Percentiles rank a stretch among this genome's conserved stretches.
Conservation (phyloP, 106 monocot genomes). For the Dactylorhiza incarnata region DNA sequence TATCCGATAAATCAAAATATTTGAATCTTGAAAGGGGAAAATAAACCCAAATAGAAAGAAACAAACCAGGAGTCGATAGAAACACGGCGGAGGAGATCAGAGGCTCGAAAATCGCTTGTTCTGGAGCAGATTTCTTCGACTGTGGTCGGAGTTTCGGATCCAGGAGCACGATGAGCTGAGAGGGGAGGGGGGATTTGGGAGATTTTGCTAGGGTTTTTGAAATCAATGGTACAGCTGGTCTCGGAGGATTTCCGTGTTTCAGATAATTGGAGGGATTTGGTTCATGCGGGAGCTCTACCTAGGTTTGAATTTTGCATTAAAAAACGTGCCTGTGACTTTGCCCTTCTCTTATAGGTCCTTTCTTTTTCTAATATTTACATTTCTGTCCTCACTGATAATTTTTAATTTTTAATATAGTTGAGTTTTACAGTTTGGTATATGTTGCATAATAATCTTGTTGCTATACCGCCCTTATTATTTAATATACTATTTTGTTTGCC, state of each 20-base stretch:
- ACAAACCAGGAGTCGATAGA: neutral
- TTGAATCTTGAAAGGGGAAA: neutral
- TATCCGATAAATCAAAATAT: neutral
- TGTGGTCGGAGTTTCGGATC: neutral
- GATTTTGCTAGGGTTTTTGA: slow-evolving; percentile 9
- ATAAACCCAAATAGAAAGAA: neutral
- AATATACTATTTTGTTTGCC: too few relatives aligned
- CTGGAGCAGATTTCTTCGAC: neutral
- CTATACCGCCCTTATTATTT: too few relatives aligned
- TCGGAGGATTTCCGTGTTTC: neutral
- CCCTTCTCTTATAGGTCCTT: neutral
- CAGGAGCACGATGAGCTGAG: slow-evolving; percentile 1
- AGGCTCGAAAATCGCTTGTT: neutral
- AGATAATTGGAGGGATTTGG: slow-evolving; percentile 5
- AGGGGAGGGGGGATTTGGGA: neutral
- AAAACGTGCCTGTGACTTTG: neutral
- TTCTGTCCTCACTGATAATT: neutral
- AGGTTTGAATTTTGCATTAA: slow-evolving; percentile 1
- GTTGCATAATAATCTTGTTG: too few relatives aligned
- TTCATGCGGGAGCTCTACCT: neutral
- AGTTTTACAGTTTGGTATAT: too few relatives aligned
- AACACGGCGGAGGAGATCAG: neutral
- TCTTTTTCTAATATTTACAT: neutral
- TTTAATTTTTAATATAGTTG: too few relatives aligned
- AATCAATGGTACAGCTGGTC: neutral